Conservation (phyloP, 768 basidiomycete genomes). For the Hydnomerulius pinastri region DNA sequence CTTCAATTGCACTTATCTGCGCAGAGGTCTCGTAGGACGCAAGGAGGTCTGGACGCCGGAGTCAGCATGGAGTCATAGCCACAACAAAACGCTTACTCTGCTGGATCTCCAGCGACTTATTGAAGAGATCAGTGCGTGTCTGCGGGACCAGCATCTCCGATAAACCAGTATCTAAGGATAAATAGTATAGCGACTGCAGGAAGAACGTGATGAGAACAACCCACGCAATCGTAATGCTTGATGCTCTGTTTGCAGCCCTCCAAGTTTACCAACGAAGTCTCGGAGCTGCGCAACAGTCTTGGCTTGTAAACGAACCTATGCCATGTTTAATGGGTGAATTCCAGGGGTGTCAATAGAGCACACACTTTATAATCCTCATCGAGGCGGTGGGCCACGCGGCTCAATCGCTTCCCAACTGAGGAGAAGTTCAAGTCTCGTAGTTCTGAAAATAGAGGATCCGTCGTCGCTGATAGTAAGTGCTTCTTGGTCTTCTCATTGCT, state of each 20-base stretch:
- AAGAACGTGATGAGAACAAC: slow-evolving; percentile 27
- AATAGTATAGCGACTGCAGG: slow-evolving; percentile 5
- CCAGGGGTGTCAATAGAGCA: neutral
- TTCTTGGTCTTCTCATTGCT: slow-evolving; percentile 88
- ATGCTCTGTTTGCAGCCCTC: slow-evolving; percentile 90
- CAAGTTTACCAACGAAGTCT: slow-evolving; percentile 94
- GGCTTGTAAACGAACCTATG: slow-evolving; percentile 77
- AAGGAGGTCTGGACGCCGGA: slow-evolving; percentile 67
- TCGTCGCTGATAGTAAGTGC: slow-evolving; percentile 73
- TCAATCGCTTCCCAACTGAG: slow-evolving; percentile 79
- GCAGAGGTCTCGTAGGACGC: slow-evolving; percentile 83
- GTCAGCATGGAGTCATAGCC: slow-evolving; percentile 10
- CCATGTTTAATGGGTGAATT: slow-evolving; percentile 5
- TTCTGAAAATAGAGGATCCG: slow-evolving; percentile 81
- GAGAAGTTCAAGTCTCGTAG: slow-evolving; percentile 93
- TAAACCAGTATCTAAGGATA: slow-evolving; percentile 77
- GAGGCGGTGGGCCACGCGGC: slow-evolving; percentile 76
- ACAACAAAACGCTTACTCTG: slow-evolving; percentile 63
- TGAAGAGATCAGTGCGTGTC: slow-evolving; percentile 86
- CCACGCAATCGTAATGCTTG: slow-evolving; percentile 85
- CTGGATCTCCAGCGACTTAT: slow-evolving; percentile 90
- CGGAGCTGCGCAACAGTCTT: slow-evolving; percentile 90
- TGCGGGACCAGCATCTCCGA: slow-evolving; percentile 89
- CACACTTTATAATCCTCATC: slow-evolving; percentile 91
- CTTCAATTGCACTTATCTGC: slow-evolving; percentile 88